These are phyloP conservation scores for Rhynchosporium agropyri DNA, from an alignment of 2,329 filamentous ascomycete genomes.

Conservation along the genomic window DNA sequence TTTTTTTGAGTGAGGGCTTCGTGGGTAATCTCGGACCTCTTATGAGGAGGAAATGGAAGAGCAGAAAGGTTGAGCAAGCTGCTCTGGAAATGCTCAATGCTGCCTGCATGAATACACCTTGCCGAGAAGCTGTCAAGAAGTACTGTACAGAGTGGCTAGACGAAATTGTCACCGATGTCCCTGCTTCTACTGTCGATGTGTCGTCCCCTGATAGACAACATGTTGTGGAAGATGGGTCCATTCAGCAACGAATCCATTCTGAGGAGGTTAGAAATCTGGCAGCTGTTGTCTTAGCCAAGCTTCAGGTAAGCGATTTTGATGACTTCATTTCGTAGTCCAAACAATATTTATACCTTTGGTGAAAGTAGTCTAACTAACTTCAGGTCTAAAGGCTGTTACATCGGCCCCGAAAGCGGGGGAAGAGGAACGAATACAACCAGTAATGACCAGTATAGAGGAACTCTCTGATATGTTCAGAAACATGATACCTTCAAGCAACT, in stretches of 20 bases:
- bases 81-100: slow-evolving; percentile 89
- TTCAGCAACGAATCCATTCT: slow-evolving; percentile 52
- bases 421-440: slow-evolving; percentile 50
- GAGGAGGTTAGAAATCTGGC: slow-evolving; percentile 65
- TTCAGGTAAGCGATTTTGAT: slow-evolving; percentile 54
- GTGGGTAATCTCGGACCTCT: slow-evolving; percentile 74
- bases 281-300: slow-evolving; percentile 75
- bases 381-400: slow-evolving; percentile 43
- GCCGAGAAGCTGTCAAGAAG: slow-evolving; percentile 80
- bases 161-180: slow-evolving; percentile 75
- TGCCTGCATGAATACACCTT: slow-evolving; percentile 82
- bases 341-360: slow-evolving; percentile 28
- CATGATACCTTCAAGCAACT: slow-evolving; percentile 63
- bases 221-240: slow-evolving; percentile 38
- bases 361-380: slow-evolving; percentile 41
- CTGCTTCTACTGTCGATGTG: slow-evolving; percentile 51
- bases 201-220: slow-evolving; percentile 31
- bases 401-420: slow-evolving; percentile 34
- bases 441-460: slow-evolving; percentile 66
- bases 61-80: slow-evolving; percentile 80
- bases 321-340: neutral
- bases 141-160: slow-evolving; percentile 87
- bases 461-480: slow-evolving; percentile 65
- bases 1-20: slow-evolving; percentile 91
- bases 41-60: slow-evolving; percentile 80